A percentile compares a stretch with the other conserved stretches of the same genome.
These are phyloP conservation scores for Aspergillus versicolor DNA, from an alignment of 2,329 filamentous ascomycete species.

Conservation along the genomic window DNA sequence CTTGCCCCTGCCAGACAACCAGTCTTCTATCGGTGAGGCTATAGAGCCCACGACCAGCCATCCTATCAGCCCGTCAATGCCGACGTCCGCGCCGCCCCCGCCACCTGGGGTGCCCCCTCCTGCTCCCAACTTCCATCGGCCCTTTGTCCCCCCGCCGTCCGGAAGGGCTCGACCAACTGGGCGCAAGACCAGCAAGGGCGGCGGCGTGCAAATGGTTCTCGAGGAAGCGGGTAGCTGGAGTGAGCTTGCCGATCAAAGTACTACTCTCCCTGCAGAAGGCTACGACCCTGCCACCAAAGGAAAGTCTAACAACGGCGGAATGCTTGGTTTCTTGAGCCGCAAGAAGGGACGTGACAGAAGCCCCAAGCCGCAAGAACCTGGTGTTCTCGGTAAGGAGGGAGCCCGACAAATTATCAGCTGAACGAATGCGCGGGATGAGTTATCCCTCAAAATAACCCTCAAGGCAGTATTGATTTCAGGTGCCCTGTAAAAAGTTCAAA, in stretches of 20 bases:
- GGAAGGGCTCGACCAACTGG: constrained; percentile 60
- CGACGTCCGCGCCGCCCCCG: constrained; percentile 16
- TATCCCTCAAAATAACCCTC: not conserved
- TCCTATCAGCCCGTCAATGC: not conserved
- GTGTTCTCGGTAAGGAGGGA: constrained; percentile 92
- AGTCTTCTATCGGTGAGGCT: constrained; percentile 29
- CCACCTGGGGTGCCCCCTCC: constrained; percentile 24
- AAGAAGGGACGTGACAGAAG: constrained; percentile 90
- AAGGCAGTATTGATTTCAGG: not conserved
- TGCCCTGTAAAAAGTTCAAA: not conserved
- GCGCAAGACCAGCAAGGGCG: constrained; percentile 72
- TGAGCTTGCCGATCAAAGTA: constrained; percentile 80
- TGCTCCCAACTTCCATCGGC: constrained; percentile 40
- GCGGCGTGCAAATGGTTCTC: constrained; percentile 86
- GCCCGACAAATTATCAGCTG: constrained; percentile 77
- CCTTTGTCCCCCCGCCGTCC: constrained; percentile 35
- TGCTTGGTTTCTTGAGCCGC: constrained; percentile 84
- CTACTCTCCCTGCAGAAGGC: constrained; percentile 69
- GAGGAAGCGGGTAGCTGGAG: constrained; percentile 90
- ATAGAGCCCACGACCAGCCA: constrained; percentile 22
- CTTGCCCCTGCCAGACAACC: constrained; percentile 27
- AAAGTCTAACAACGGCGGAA: constrained; percentile 63
- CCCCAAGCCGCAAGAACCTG: constrained; percentile 90
- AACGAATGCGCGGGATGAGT: not conserved
- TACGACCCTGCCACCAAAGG: constrained; percentile 41